These are phyloP conservation scores for Fusarium sp. DNA, from an alignment of 2,329 filamentous ascomycete genomes.

Conservation along the genomic window DNA sequence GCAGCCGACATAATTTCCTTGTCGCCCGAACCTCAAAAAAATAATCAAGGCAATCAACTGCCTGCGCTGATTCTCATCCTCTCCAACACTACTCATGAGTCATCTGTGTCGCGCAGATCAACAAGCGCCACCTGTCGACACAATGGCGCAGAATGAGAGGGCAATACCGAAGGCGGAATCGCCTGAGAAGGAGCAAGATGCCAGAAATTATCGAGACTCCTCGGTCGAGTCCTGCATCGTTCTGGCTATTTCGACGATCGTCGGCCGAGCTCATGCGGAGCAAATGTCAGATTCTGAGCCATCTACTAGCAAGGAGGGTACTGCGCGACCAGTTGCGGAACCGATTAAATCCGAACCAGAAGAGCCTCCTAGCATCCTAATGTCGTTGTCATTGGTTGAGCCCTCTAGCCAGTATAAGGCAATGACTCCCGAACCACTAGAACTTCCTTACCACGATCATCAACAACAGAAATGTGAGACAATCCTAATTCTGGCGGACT, in stretches of 20 bases:
- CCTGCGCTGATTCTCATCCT: background rate
- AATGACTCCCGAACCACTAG: background rate
- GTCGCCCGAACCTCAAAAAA: background rate
- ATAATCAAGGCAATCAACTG: accelerated
- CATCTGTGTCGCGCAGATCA: background rate
- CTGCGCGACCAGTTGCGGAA: background rate
- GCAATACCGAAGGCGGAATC: background rate
- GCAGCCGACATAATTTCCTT: background rate
- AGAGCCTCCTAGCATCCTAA: background rate
- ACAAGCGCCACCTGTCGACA: no score
- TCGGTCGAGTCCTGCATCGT: background rate
- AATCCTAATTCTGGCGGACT: no score
- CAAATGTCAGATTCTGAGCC: background rate
- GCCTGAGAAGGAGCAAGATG: no score
- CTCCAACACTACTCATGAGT: background rate
- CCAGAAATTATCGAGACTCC: background rate
- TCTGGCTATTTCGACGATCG: background rate
- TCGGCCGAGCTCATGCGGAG: background rate
- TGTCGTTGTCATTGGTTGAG: background rate
- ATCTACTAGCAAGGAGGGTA: background rate
- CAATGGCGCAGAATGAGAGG: background rate
- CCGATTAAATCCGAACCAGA: background rate
- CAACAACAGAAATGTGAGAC: background rate
- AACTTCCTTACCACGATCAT: background rate
- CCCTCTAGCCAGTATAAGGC: background rate